These are phyloP conservation scores for Echites panduratus DNA, from an alignment of 257 asterid genomes.

Conservation along the genomic window DNA sequence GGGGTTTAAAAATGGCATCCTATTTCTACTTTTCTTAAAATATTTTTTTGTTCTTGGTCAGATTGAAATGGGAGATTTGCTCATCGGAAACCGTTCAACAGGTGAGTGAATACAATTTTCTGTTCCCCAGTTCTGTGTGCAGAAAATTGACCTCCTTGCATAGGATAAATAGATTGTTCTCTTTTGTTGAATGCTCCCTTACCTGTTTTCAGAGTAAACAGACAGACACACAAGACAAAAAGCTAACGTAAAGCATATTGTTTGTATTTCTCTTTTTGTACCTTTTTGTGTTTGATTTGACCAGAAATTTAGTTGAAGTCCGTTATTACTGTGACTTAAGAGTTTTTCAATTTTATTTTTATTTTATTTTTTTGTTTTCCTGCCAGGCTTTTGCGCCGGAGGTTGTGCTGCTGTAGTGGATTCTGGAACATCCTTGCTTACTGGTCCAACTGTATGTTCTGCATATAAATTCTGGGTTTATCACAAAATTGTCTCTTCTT, in stretches of 20 bases:
- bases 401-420: slow-evolving; percentile 44
- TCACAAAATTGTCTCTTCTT: no score
- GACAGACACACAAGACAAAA: neutral
- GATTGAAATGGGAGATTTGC: slow-evolving; percentile 84
- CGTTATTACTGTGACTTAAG: neutral
- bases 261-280: neutral
- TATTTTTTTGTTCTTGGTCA: slow-evolving; percentile 24
- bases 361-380: slow-evolving; percentile 3
- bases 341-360: slow-evolving; percentile 7
- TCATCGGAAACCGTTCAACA: slow-evolving; percentile 69
- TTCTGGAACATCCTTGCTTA: slow-evolving; percentile 36
- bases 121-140: neutral
- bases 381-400: slow-evolving; percentile 24
- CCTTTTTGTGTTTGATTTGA: neutral
- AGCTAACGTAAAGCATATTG: neutral
- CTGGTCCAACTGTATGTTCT: slow-evolving; percentile 39
- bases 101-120: slow-evolving; percentile 33
- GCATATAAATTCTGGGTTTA: neutral
- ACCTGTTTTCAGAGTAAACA: neutral
- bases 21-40: neutral
- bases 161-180: no score
- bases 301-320: neutral
- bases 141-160: neutral
- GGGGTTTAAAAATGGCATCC: neutral
- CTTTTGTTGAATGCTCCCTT: no score